Conservation (phyloP, 352 stramenopile species). For the Pythium insidiosum region DNA sequence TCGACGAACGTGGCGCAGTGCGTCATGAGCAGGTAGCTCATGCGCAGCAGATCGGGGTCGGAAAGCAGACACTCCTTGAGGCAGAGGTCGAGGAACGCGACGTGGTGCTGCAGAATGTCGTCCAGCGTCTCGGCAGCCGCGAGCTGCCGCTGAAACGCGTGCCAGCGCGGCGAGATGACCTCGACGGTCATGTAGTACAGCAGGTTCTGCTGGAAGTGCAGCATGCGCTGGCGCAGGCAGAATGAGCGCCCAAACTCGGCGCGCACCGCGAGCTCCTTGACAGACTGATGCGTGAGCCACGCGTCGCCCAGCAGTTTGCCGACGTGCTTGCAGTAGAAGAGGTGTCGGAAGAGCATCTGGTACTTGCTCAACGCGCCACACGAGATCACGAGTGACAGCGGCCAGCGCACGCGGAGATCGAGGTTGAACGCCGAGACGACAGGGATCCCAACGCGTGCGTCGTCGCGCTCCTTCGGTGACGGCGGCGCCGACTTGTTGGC, state of each 20-base stretch:
- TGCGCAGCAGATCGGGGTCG: conserved; percentile 90
- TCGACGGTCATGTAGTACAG: conserved; percentile 98
- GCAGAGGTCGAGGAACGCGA: conserved; percentile 94
- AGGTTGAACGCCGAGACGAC: conserved; percentile 96
- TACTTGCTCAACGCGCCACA: conserved; percentile 94
- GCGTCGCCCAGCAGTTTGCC: conserved; percentile 92
- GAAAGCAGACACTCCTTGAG: conserved; percentile 97
- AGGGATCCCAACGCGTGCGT: no score
- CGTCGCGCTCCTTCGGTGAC: no score
- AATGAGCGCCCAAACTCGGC: conserved; percentile 89
- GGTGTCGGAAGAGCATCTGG: conserved; percentile 97
- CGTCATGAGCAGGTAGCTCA: conserved; percentile 95
- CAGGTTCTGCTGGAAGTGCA: conserved; percentile 99
- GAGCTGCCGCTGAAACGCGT: conserved; percentile 85
- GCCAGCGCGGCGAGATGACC: conserved; percentile 92
- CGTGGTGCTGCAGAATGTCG: conserved; percentile 92
- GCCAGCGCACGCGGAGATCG: conserved; percentile 96
- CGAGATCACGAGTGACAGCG: conserved; percentile 96
- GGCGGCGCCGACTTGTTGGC: conserved; percentile 52
- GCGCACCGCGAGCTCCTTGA: conserved; percentile 86
- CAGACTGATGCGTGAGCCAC: conserved; percentile 95
- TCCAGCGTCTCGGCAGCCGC: conserved; percentile 84
- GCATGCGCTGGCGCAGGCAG: conserved; percentile 95
- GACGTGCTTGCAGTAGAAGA: conserved; percentile 99
- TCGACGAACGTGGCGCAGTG: conserved; percentile 94